Evolutionary conservation across 345 rosid species (phyloP), one percentile per base, ranked within the genome.

Genomic region (Hypericum perforatum): DNA sequence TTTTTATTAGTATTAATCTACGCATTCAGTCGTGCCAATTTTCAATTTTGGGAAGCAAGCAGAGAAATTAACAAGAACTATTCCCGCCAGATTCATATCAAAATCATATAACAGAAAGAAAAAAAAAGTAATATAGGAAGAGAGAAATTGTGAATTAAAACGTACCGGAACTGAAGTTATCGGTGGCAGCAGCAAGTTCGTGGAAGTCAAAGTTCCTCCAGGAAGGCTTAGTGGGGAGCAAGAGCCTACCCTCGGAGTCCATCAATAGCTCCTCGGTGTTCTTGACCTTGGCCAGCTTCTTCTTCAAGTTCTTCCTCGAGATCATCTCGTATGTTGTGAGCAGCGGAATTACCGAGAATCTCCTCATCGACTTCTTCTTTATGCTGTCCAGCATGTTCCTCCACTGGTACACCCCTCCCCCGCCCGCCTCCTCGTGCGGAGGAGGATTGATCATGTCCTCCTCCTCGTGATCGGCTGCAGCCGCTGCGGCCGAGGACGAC

Each of bases 111-210:
- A 22, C 32, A 22, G 32, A 22, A 22, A 22, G 4, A 22, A 22
- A 1, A 22, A 22, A 22, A 22, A 22, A 22, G 32, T 29, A 12
- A 0, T 46, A 6, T 11, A 8, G 14, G 14, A 16, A 46, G 14
- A 46, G 10, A 46, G 5, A n/a, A 1, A 10, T 10, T 11, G 22
- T 6, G 6, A 14, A 9, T 14, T 46, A 11, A 22, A 22, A 22
- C 32, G 32, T 49, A 88, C 96, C 94, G 11, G 77, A 54, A 57
- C 73, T 68, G 73, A 84, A 88, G 70, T 81, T 63, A 66, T 72
- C 76, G 40, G 88, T 88, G 16, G 96, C 94, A 43, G 78, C 74
- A 2, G 75, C 76, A 29, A 88, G 84, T 54, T 88, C 94, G 0
- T 61, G 63, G 42, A 52, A 76, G 41, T 80, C 83, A 39, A 88